Evolutionary conservation across 257 asterid species (phyloP).

Genomic region (Dorcoceras hygrometricum): DNA sequence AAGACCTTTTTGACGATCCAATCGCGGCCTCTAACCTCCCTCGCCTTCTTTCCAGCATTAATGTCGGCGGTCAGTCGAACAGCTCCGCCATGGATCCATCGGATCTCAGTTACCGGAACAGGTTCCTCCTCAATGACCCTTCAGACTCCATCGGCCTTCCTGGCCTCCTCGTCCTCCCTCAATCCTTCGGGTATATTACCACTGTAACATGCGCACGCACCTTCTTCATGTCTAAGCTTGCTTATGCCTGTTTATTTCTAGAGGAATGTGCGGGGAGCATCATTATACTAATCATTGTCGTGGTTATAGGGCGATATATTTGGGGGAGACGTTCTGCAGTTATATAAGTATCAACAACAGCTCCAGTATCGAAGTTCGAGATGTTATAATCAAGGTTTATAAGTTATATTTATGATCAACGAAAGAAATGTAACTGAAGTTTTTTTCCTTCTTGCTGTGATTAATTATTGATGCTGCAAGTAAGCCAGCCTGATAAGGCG

Average conservation of each 20-base stretch:
- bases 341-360: constrained; percentile 95
- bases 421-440: not conserved
- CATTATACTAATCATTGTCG: not conserved
- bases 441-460: not conserved
- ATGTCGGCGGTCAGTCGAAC: constrained; percentile 21
- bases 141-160: constrained; percentile 87
- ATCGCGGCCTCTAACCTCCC: constrained; percentile 68
- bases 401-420: not conserved
- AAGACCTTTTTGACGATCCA: constrained; percentile 87
- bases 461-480: not conserved
- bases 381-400: constrained; percentile 76
- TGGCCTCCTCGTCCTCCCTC: constrained; percentile 93
- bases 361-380: constrained; percentile 79
- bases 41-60: constrained; percentile 48
- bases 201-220: constrained; percentile 17
- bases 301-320: constrained; percentile 73
- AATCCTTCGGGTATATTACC: constrained; percentile 68
- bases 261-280: not conserved
- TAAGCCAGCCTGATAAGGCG: not conserved
- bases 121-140: constrained; percentile 74
- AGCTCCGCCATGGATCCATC: constrained; percentile 41
- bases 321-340: constrained; percentile 99
- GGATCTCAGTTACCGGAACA: constrained; percentile 78
- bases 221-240: not conserved
- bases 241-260: not conserved